Evolutionary conservation across 1,284 basidiomycete species (phyloP).

Genomic region (Stygiomarasmius scandens): DNA sequence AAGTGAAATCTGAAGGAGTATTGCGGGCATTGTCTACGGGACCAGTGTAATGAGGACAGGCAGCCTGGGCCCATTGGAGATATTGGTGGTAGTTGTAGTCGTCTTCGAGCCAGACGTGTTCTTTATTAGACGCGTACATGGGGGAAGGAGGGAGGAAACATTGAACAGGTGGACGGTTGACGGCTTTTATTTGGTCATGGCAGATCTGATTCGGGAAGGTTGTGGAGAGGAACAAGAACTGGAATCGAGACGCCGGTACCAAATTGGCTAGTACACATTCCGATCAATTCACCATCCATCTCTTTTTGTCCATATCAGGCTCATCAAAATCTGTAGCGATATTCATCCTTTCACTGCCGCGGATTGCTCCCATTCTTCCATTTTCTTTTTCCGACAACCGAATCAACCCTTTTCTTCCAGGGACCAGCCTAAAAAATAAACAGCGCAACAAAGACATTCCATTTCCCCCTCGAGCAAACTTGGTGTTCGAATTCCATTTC

Average conservation of each 20-base stretch:
- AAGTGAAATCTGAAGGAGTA: conserved; percentile 18
- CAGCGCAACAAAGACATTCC: too few species aligned
- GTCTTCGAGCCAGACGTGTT: background rate
- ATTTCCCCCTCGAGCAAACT: too few species aligned
- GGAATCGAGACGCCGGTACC: background rate
- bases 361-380: too few species aligned
- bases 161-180: background rate
- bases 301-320: too few species aligned
- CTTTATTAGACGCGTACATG: background rate
- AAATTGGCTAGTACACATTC: background rate
- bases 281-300: background rate
- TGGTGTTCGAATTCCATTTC: too few species aligned
- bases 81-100: background rate
- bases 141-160: background rate
- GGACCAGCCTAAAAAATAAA: too few species aligned
- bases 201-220: background rate
- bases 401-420: too few species aligned
- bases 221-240: background rate
- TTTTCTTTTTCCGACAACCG: too few species aligned
- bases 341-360: too few species aligned
- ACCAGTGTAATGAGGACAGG: too few species aligned
- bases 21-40: conserved; percentile 8
- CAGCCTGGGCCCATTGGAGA: background rate
- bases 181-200: background rate
- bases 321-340: too few species aligned